Percentiles rank a stretch among this genome's conserved stretches.
Conservation (phyloP, 2,329 filamentous ascomycete genomes). For the Chaetomiaceae sp. region DNA sequence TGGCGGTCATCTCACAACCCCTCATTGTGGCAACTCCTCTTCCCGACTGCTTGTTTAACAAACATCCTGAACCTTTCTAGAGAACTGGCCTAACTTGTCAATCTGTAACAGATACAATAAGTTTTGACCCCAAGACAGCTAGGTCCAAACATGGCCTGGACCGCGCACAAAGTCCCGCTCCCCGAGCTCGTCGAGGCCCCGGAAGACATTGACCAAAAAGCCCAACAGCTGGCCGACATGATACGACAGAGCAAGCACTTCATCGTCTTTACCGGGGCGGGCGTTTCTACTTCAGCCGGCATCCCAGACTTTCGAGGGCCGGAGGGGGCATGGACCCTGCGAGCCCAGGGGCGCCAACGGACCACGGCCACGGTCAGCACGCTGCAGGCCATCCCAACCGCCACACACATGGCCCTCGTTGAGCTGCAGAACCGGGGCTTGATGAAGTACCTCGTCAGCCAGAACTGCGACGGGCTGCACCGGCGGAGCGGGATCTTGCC, state of each 20-base stretch:
- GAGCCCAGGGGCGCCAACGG: conserved; percentile 38
- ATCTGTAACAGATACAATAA: too few species aligned
- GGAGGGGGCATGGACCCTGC: conserved; percentile 42
- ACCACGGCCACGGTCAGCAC: conserved; percentile 34
- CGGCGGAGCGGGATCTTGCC: conserved; percentile 43
- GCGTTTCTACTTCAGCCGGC: conserved; percentile 45
- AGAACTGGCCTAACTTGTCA: too few species aligned
- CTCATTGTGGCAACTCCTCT: too few species aligned
- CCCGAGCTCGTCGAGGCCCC: conserved; percentile 24
- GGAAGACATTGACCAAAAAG: conserved; percentile 33
- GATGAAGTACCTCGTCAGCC: conserved; percentile 42
- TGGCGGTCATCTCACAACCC: too few species aligned
- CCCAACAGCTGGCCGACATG: conserved; percentile 32
- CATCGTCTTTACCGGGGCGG: conserved; percentile 44
- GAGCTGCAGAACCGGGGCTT: conserved; percentile 39
- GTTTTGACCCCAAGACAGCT: too few species aligned
- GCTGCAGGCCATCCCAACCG: conserved; percentile 42
- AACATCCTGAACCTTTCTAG: too few species aligned
- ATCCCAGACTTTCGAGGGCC: conserved; percentile 47
- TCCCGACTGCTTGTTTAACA: too few species aligned
- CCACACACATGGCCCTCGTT: conserved; percentile 47
- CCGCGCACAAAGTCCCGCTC: not conserved
- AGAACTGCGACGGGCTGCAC: conserved; percentile 44
- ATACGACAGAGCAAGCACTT: conserved; percentile 43
- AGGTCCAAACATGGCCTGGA: conserved; percentile 4